Base-by-base conservation (phyloP, 2,329 filamentous ascomycete genomes). In the Aspergillus novofumigatus region DNA sequence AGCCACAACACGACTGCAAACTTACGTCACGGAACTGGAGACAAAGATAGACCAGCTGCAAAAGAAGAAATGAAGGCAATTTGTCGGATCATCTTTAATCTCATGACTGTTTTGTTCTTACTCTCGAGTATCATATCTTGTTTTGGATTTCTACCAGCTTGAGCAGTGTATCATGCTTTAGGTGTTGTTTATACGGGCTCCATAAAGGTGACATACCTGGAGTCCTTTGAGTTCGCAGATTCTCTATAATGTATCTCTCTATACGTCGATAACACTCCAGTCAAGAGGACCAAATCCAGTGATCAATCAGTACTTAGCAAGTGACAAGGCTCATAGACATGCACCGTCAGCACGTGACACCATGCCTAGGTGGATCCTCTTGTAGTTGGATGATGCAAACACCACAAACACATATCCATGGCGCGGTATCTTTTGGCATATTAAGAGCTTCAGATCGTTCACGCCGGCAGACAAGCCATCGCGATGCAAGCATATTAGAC, bases 1-100 rank as follows among this genome's bases (percentile, higher is more conserved):
- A 51, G 91, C 92, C 51, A 92, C 96, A 56, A 88, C 92, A 75
- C 86, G 90, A 72, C 85, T 97, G 74, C 91, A 91, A 77, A 85
- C 84, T 62, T 95, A 97, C 73, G 86, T 96, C 62, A 85, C 87
- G 71, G 84, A 84, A 52, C 79, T 97, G 63, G 93, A 97, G 79
- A 84, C 90, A 68, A 92, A 89, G 79, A 82, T 92, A 65, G 86
- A 87, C 65, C 79, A 82, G 59, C 67, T 85, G 69, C 82, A 86
- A 69, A 89, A 86, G 79, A 89, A 86, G 78, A 89, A 87, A 80
- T 86, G 59, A 67, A 35, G 53, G 6, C 8, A 41, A 8, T 28
- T 20, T n/a, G n/a, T 23, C 26, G 14, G 17, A 52, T 41, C 21
- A 29, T 17, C 41, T 42, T 47, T 51, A 9, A 8, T 25, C 28